Evolutionary conservation across 148 eudicot genomes (phyloP).

Genomic region (Selenicereus undatus): DNA sequence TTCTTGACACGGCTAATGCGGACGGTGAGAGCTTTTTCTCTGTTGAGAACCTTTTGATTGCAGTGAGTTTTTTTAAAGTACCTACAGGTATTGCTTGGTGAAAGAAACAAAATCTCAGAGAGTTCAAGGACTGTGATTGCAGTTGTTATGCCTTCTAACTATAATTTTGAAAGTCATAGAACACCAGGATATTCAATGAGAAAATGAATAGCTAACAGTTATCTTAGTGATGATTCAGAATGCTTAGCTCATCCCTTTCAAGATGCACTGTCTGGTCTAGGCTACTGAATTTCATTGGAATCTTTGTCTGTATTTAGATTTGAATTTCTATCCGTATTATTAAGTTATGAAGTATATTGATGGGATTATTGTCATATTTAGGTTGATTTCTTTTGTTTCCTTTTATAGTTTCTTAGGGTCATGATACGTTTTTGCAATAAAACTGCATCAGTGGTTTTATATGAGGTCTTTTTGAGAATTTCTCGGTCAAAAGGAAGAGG

Average conservation of each 20-base stretch:
- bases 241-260: background rate
- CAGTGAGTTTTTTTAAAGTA: background rate
- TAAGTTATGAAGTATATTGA: background rate
- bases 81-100: background rate
- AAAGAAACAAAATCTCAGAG: background rate
- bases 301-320: background rate
- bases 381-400: background rate
- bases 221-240: background rate
- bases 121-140: background rate
- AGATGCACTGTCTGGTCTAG: background rate
- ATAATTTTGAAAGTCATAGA: background rate
- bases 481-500: background rate
- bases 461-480: background rate
- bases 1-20: constrained; percentile 69
- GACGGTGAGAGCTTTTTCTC: constrained; percentile 32
- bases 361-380: background rate
- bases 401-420: background rate
- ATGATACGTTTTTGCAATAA: background rate
- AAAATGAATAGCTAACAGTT: background rate
- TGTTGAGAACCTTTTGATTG: background rate
- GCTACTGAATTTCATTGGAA: background rate
- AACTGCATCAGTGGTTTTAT: background rate
- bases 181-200: background rate
- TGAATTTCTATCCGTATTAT: background rate
- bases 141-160: background rate